A percentile compares a stretch with the other conserved stretches of the same genome.
Conservation (phyloP, 495 filamentous ascomycete genomes). For the Parachaetomium inaequale region DNA sequence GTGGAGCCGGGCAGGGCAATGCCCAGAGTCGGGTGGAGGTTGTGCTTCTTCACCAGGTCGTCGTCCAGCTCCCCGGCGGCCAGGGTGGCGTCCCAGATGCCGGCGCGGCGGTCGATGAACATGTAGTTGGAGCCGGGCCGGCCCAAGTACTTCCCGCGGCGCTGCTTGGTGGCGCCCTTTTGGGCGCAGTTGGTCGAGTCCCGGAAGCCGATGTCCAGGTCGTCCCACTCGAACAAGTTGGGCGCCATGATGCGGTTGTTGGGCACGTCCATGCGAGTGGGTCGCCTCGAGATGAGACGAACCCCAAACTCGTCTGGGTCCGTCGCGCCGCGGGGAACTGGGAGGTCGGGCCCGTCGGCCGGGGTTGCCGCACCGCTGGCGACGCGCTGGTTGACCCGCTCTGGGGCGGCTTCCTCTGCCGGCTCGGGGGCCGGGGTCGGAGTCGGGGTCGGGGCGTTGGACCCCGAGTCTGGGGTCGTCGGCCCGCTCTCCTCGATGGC, state of each 20-base stretch:
- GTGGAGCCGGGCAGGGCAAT: conserved; percentile 37
- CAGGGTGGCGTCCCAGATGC: conserved; percentile 42
- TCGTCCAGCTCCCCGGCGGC: conserved; percentile 42
- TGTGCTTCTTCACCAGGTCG: conserved; percentile 40
- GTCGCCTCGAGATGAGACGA: conserved; percentile 33
- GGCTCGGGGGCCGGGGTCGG: conserved; percentile 35
- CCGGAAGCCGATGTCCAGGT: conserved; percentile 49
- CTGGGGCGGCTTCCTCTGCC: conserved; percentile 21
- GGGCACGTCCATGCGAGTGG: conserved; percentile 29
- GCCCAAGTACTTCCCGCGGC: conserved; percentile 40
- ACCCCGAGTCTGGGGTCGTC: conserved; percentile 33
- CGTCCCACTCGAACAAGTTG: conserved; percentile 36
- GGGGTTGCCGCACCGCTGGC: conserved; percentile 19
- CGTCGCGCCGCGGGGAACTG: conserved; percentile 38
- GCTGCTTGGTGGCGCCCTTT: conserved; percentile 38
- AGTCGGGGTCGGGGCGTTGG: conserved; percentile 40
- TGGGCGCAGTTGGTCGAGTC: conserved; percentile 45
- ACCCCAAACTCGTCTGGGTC: conserved; percentile 43
- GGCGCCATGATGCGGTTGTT: conserved; percentile 47
- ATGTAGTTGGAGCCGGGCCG: conserved; percentile 41
- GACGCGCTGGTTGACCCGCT: conserved; percentile 15
- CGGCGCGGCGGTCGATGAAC: conserved; percentile 42
- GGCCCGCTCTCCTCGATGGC: conserved; percentile 33
- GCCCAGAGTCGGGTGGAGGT: conserved; percentile 43
- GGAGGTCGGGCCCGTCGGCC: conserved; percentile 29